Conservation (phyloP, 192 early-diverging fungal genomes). For the Allomyces javanicus region DNA sequence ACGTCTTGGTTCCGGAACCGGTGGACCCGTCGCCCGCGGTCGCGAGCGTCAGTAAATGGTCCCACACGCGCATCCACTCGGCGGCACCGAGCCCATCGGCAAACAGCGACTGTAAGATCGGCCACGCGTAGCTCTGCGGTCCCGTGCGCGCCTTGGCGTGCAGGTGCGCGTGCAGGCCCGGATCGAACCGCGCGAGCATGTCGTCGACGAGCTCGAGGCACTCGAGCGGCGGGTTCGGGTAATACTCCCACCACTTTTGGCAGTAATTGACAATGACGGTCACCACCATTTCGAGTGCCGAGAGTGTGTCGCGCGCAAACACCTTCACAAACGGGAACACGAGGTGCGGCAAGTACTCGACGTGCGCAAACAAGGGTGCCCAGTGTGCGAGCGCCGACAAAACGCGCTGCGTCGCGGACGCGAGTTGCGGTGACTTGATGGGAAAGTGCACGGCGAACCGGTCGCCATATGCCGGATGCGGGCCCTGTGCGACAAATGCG, state of each 20-base stretch:
- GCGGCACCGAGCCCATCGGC: slow-evolving; percentile 18
- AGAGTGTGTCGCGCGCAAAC: slow-evolving; percentile 29
- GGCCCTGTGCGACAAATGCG: slow-evolving; percentile 20
- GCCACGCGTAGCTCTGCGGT: slow-evolving; percentile 29
- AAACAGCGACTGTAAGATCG: slow-evolving; percentile 22
- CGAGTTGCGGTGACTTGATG: neutral
- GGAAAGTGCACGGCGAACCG: slow-evolving; percentile 22
- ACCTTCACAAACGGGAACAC: slow-evolving; percentile 38
- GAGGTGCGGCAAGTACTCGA: slow-evolving; percentile 36
- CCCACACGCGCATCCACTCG: slow-evolving; percentile 34
- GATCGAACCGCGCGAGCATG: slow-evolving; percentile 25
- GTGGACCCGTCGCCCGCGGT: neutral
- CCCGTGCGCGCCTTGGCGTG: slow-evolving; percentile 14
- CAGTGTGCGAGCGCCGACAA: slow-evolving; percentile 32
- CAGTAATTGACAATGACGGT: slow-evolving; percentile 37
- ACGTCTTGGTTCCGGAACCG: neutral
- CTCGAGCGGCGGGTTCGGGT: slow-evolving; percentile 40
- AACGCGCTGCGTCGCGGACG: slow-evolving; percentile 7
- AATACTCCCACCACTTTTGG: slow-evolving; percentile 50
- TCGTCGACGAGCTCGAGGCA: slow-evolving; percentile 27
- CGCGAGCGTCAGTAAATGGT: slow-evolving; percentile 27
- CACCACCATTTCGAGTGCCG: slow-evolving; percentile 29
- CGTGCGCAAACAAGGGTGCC: slow-evolving; percentile 35
- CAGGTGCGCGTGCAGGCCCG: slow-evolving; percentile 26
- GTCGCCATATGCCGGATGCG: slow-evolving; percentile 15